Evolutionary conservation across 306 rosid genomes (phyloP).

Genomic region (Vigna unguiculata): DNA sequence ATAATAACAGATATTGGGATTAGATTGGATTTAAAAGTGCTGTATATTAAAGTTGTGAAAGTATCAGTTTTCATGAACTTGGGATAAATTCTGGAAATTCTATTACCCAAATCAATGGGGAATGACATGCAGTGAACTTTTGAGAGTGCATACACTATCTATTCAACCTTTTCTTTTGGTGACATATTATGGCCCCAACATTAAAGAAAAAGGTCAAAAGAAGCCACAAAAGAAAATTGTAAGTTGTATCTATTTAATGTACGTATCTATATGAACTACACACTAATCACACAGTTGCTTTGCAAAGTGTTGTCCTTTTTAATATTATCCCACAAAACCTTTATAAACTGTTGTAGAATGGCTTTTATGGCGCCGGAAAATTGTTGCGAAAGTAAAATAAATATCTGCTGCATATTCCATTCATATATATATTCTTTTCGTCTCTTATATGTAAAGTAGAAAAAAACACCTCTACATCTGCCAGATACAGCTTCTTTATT

Average conservation of each 20-base stretch:
- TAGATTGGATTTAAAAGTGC: too few species aligned
- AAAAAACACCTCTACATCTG: not conserved
- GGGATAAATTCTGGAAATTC: not conserved
- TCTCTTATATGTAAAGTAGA: slow-evolving; percentile 44
- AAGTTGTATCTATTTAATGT: not conserved
- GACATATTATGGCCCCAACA: slow-evolving; percentile 41
- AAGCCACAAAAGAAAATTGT: slow-evolving; percentile 4
- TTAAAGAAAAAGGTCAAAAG: slow-evolving; percentile 30
- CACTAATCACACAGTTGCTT: slow-evolving; percentile 31
- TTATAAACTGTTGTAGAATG: not conserved
- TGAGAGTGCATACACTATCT: not conserved
- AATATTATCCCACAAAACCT: slow-evolving; percentile 4
- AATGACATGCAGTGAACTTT: not conserved
- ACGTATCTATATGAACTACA: slow-evolving; percentile 26
- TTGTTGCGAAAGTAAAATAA: not conserved
- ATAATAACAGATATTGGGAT: too few species aligned
- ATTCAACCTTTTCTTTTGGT: slow-evolving; percentile 31
- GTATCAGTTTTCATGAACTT: too few species aligned
- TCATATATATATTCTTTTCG: slow-evolving; percentile 42
- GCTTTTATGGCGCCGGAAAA: not conserved
- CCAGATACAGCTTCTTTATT: not conserved
- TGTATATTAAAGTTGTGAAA: too few species aligned
- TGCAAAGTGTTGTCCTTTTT: not conserved
- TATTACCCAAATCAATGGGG: slow-evolving; percentile 1
- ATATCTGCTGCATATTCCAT: slow-evolving; percentile 38